phyloP scores from a whole-genome alignment of 73 alveolate species.

The Breviolum minutum region DNA sequence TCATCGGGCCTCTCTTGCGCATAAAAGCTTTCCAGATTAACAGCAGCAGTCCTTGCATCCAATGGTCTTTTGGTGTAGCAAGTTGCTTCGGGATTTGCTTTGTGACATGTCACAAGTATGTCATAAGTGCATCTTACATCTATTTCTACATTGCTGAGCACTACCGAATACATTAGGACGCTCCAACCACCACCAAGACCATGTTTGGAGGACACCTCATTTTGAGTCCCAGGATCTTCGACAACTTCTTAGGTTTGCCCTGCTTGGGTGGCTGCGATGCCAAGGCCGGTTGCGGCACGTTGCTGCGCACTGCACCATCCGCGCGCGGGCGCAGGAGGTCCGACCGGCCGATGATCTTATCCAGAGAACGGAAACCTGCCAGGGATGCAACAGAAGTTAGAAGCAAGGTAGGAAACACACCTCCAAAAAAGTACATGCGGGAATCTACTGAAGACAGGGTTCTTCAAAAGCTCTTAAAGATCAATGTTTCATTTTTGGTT shows the following conservation, averaged over 20 bases:
- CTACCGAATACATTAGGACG: no score
- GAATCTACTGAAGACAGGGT: no score
- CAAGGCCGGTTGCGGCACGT: slow-evolving; percentile 89
- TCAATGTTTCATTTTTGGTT: no score
- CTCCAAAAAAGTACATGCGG: no score
- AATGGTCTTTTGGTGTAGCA: no score
- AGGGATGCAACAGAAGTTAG: neutral
- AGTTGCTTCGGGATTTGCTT: no score
- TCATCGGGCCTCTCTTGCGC: slow-evolving; percentile 68
- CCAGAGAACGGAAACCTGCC: slow-evolving; percentile 33
- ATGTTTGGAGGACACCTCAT: no score
- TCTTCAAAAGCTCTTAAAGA: no score
- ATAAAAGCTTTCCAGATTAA: slow-evolving; percentile 8
- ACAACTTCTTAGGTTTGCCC: slow-evolving; percentile 16
- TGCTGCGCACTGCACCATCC: slow-evolving; percentile 61
- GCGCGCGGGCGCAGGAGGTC: slow-evolving; percentile 79
- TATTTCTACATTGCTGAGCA: no score
- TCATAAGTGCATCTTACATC: no score
- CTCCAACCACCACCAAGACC: no score
- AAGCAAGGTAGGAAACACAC: neutral
- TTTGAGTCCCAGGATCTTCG: neutral
- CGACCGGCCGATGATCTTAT: slow-evolving; percentile 63
- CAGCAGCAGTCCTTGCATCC: neutral
- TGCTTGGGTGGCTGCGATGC: slow-evolving; percentile 16
- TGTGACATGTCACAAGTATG: no score